A percentile compares a stretch with the other conserved stretches of the same genome.
These are phyloP conservation scores for Trichoderma sp. DNA, from an alignment of 2,329 filamentous ascomycete species.

Conservation along the genomic window DNA sequence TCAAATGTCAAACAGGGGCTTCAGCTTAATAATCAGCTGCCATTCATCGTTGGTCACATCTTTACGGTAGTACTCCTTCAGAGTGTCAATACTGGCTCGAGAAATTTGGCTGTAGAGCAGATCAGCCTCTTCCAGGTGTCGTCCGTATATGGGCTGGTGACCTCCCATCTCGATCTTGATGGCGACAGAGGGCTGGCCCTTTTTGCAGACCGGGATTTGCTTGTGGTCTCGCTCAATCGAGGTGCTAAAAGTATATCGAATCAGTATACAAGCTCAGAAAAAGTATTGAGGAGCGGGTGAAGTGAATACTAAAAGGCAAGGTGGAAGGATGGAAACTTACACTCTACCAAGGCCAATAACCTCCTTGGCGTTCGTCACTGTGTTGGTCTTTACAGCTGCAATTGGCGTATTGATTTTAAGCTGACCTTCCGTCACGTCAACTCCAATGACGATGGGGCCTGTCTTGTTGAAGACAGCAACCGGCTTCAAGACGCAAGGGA, in stretches of 20 bases:
- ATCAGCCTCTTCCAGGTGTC: constrained; percentile 92
- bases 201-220: constrained; percentile 87
- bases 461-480: constrained; percentile 99
- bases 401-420: constrained; percentile 87
- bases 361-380: constrained; percentile 79
- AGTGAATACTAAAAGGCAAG: neutral
- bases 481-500: constrained; percentile 87
- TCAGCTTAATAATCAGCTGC: constrained; percentile 91
- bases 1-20: constrained; percentile 84
- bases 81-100: constrained; percentile 83
- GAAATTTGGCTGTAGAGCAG: constrained; percentile 85
- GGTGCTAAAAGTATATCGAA: constrained; percentile 59
- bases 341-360: constrained; percentile 86
- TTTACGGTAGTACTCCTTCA: constrained; percentile 92
- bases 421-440: constrained; percentile 91
- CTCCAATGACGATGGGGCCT: constrained; percentile 88
- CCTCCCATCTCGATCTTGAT: constrained; percentile 94
- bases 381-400: constrained; percentile 79
- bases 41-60: constrained; percentile 93
- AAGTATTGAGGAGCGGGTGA: neutral
- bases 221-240: constrained; percentile 99
- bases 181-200: constrained; percentile 94
- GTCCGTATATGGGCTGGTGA: constrained; percentile 91
- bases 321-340: constrained; percentile 58
- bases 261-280: constrained; percentile 36